Percentiles rank a stretch among this genome's conserved stretches.
phyloP scores from a whole-genome alignment of 177 flowering plant species.

The Vitis hybrid region DNA sequence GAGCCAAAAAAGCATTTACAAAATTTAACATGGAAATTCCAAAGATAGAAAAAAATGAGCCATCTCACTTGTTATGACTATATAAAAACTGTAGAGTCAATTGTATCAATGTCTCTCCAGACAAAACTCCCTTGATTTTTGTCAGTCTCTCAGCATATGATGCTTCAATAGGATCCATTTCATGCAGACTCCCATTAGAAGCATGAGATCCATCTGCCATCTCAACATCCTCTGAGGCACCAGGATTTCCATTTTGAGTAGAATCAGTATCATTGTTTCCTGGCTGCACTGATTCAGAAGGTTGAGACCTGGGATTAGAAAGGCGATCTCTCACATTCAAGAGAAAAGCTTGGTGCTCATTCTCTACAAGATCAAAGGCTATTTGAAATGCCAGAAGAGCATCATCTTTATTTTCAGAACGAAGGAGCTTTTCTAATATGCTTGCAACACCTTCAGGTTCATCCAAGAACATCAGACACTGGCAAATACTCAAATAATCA shows the following conservation, averaged over 20 bases:
- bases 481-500: slow-evolving; percentile 83
- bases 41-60: neutral
- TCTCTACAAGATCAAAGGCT: slow-evolving; percentile 94
- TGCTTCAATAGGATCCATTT: slow-evolving; percentile 52
- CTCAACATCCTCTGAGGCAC: slow-evolving; percentile 50
- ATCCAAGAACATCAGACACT: slow-evolving; percentile 90
- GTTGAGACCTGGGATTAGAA: slow-evolving; percentile 46
- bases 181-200: slow-evolving; percentile 22
- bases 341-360: slow-evolving; percentile 96
- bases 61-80: slow-evolving; percentile 78
- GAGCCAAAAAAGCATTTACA: neutral
- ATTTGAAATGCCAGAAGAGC: slow-evolving; percentile 88
- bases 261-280: slow-evolving; percentile 36
- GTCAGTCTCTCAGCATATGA: slow-evolving; percentile 60
- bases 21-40: neutral
- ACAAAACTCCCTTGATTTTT: slow-evolving; percentile 70
- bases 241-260: slow-evolving; percentile 36
- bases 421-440: slow-evolving; percentile 71
- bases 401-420: slow-evolving; percentile 73
- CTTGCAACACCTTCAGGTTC: slow-evolving; percentile 72
- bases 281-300: slow-evolving; percentile 34
- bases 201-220: slow-evolving; percentile 60
- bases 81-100: slow-evolving; percentile 80
- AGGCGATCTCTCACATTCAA: slow-evolving; percentile 74
- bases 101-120: slow-evolving; percentile 83